Percentiles rank a stretch among this genome's conserved stretches.
Evolutionary conservation across 306 rosid species (phyloP).

Genomic region (Prinsepia uniflora): DNA sequence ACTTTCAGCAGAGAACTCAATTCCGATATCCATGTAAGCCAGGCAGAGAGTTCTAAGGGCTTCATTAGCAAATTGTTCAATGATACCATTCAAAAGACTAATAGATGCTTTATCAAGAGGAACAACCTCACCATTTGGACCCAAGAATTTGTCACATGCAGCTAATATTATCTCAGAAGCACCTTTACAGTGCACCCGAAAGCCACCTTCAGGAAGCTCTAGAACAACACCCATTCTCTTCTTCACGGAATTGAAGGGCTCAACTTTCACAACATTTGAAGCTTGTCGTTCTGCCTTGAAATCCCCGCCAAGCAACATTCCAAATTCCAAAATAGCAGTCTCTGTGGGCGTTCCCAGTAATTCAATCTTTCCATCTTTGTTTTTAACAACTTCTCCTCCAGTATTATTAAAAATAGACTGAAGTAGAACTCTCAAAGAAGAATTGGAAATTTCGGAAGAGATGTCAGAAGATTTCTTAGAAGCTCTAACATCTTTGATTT

Average conservation of each 20-base stretch:
- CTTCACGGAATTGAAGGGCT: constrained; percentile 88
- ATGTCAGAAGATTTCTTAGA: constrained; percentile 43
- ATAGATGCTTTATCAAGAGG: constrained; percentile 53
- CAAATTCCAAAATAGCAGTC: constrained; percentile 81
- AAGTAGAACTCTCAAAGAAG: constrained; percentile 56
- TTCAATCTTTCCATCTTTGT: constrained; percentile 60
- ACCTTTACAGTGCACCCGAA: constrained; percentile 84
- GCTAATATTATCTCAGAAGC: constrained; percentile 90
- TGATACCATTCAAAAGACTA: constrained; percentile 48
- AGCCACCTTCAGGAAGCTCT: constrained; percentile 62
- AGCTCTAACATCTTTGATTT: constrained; percentile 54
- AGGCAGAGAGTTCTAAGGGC: constrained; percentile 95
- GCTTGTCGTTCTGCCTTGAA: constrained; percentile 54
- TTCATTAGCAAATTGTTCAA: constrained; percentile 77
- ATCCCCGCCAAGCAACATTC: constrained; percentile 73
- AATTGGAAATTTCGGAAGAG: constrained; percentile 57
- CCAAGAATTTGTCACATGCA: constrained; percentile 63
- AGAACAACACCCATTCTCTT: constrained; percentile 84
- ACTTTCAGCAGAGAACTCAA: constrained; percentile 46
- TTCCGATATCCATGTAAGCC: constrained; percentile 64
- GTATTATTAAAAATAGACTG: constrained; percentile 92
- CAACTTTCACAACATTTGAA: constrained; percentile 64
- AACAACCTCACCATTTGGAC: constrained; percentile 55
- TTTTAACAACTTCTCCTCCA: constrained; percentile 87
- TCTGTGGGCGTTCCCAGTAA: constrained; percentile 93